phyloP scores from a whole-genome alignment of 176 grass and related monocot species.

The Olyra latifolia region DNA sequence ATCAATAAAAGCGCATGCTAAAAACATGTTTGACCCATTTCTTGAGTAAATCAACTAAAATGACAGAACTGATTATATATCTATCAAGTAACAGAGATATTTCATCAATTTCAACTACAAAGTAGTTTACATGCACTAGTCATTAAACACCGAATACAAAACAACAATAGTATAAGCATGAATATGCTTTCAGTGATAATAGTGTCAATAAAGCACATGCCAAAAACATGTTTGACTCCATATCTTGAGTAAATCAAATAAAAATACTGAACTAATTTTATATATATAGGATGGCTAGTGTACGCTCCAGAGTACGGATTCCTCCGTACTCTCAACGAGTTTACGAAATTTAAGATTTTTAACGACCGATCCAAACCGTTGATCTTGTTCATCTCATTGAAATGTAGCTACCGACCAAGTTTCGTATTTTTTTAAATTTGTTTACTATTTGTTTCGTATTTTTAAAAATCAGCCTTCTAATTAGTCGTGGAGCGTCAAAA shows the following conservation, averaged over 20 bases:
- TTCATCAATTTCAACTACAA: conserved; percentile 12
- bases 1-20: background rate
- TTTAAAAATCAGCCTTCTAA: too few relatives aligned
- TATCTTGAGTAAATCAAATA: background rate
- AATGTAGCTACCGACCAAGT: too few relatives aligned
- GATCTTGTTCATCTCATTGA: too few relatives aligned
- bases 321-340: too few relatives aligned
- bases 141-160: conserved; percentile 11
- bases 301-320: too few relatives aligned
- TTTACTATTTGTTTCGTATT: too few relatives aligned
- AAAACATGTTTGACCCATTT: background rate
- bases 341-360: too few relatives aligned
- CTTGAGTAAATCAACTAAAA: background rate
- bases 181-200: background rate
- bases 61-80: background rate
- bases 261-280: background rate
- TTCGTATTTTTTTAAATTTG: too few relatives aligned
- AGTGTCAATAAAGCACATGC: background rate
- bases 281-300: too few relatives aligned
- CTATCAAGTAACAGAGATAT: background rate
- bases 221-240: background rate
- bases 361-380: too few relatives aligned
- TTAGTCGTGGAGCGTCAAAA: too few relatives aligned
- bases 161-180: background rate
- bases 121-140: background rate